Conservation (phyloP, 306 rosid species). For the Vigna angularis region DNA sequence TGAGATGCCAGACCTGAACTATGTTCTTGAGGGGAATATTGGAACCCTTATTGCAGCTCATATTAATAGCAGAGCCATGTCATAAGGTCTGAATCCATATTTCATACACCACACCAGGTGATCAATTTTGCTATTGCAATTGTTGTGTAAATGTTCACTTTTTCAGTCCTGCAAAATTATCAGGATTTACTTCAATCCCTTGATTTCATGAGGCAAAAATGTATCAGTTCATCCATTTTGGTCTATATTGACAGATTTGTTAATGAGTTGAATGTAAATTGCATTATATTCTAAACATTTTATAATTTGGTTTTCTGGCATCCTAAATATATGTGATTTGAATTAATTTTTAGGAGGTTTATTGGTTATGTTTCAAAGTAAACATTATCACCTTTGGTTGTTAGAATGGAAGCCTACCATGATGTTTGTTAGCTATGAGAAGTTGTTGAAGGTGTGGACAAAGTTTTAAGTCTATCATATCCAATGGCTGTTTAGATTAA, state of each 20-base stretch:
- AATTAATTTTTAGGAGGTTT: too few relatives aligned
- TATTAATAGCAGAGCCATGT: conserved; percentile 51
- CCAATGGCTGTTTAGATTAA: too few relatives aligned
- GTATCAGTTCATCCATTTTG: conserved; percentile 13
- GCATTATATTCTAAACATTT: too few relatives aligned
- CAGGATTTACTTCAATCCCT: conserved; percentile 32
- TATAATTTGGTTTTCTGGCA: too few relatives aligned
- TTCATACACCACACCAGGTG: neutral
- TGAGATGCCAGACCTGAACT: conserved; percentile 57
- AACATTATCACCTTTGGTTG: too few relatives aligned
- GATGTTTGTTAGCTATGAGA: too few relatives aligned
- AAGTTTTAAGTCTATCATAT: too few relatives aligned
- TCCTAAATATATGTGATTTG: too few relatives aligned
- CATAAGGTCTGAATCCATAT: conserved; percentile 5
- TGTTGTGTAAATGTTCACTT: neutral
- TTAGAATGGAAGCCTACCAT: too few relatives aligned
- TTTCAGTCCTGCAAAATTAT: conserved; percentile 9
- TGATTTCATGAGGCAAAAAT: neutral
- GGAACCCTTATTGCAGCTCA: conserved; percentile 77
- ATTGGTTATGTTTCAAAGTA: too few relatives aligned
- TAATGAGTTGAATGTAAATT: neutral
- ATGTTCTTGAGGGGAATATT: conserved; percentile 80
- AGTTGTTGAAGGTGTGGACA: too few relatives aligned
- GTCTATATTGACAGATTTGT: conserved; percentile 27
- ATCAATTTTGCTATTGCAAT: neutral